Conservation (phyloP, 2,329 filamentous ascomycete species). For the Penicillium sp. region DNA sequence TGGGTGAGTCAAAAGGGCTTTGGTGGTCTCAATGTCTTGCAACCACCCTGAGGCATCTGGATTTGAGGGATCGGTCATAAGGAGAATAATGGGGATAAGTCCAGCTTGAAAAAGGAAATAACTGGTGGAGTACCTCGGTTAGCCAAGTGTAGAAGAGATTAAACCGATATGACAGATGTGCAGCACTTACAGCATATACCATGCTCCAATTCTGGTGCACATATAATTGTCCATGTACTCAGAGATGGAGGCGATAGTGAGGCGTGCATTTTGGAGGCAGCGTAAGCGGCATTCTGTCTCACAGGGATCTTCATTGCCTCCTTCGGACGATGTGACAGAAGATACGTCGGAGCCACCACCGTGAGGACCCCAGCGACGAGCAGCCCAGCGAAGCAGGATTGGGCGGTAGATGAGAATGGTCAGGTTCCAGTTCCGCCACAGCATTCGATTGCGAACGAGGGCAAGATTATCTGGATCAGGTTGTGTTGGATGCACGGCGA, state of each 20-base stretch:
- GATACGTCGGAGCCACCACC: conserved; percentile 23
- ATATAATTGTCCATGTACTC: conserved; percentile 47
- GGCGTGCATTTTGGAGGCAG: conserved; percentile 46
- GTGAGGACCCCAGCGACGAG: conserved; percentile 38
- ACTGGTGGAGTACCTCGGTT: conserved; percentile 17
- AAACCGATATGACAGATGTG: too few species aligned
- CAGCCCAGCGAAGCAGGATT: conserved; percentile 47
- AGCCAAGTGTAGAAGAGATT: neutral
- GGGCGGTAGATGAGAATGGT: conserved; percentile 50
- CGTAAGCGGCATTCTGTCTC: conserved; percentile 45
- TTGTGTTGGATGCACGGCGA: conserved; percentile 29
- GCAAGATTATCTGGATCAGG: conserved; percentile 43
- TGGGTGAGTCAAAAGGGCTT: conserved; percentile 44
- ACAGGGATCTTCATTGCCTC: conserved; percentile 39
- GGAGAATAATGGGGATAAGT: conserved; percentile 48
- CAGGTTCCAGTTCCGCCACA: conserved; percentile 51
- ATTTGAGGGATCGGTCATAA: conserved; percentile 48
- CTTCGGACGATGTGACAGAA: conserved; percentile 29
- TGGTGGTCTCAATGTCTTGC: conserved; percentile 47
- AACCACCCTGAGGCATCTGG: conserved; percentile 43
- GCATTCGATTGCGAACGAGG: conserved; percentile 44
- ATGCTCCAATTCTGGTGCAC: conserved; percentile 47
- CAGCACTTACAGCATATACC: conserved; percentile 47
- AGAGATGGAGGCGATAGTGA: conserved; percentile 48
- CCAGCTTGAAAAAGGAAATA: conserved; percentile 53